Base-by-base conservation (phyloP, 257 asterid species). In the Penstemon eatonii region DNA sequence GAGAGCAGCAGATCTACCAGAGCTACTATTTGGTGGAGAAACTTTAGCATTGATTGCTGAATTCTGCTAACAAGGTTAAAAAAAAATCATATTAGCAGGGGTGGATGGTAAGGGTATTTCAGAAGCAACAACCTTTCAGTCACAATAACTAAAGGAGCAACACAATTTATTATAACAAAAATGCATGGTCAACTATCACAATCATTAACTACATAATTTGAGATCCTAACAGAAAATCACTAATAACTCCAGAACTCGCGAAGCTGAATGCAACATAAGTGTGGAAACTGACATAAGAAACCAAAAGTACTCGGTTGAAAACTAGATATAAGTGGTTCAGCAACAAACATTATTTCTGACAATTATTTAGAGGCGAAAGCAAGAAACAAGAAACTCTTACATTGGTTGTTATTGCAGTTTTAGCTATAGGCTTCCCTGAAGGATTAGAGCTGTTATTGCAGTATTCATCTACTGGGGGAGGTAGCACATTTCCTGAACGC, bases 391-490 rank as follows among this genome's bases (percentile, higher is more conserved):
- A 70, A 74, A 52, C 71, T 66, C 96, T 87, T 86, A 90, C 99
- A 85, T 70, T 83, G 85, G 96, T 67, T 83, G 65, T 83, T 84
- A 81, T 67, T 66, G 80, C 60, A 73, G 79, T 59, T 88, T 82
- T 89, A 80, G 73, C 63, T 66, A 68, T 70, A 73, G 91, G 87
- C 83, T 85, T 88, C 65, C 69, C 93, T 3, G 86, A 67, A 78
- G 88, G 80, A 67, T 87, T 72, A 58, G 84, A 51, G 70, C 76
- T 63, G 79, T 77, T 81, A 86, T 71, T 83, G 86, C 67, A 76
- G 83, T 81, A 89, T 52, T 87, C 96, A 77, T 93, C 97, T 42
- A 84, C 85, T 9, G 99, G 95, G 59, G 99, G 84, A 67, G 99
- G 99, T 71, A 93, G 80, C 57, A 79, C 81, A 73, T 71, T 85